phyloP scores from a whole-genome alignment of 2,329 filamentous ascomycete genomes.

The Aureobasidium sp. region DNA sequence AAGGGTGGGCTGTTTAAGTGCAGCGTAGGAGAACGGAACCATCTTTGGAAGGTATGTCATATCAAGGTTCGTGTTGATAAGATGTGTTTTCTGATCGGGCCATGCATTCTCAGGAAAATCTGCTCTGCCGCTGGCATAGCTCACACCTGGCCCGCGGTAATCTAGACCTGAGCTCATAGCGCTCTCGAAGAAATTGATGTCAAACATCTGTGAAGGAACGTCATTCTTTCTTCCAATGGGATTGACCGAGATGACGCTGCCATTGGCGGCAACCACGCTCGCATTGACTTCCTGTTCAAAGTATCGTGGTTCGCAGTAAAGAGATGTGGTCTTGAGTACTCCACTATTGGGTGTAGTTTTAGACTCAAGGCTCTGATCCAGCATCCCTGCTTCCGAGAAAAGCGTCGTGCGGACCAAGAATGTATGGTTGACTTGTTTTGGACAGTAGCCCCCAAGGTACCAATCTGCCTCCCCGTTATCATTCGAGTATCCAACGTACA shows the following conservation, averaged over 20 bases:
- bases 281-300: conserved; percentile 38
- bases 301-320: conserved; percentile 41
- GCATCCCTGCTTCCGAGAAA: neutral
- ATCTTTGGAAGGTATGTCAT: conserved; percentile 24
- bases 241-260: conserved; percentile 18
- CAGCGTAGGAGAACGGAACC: conserved; percentile 32
- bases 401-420: conserved; percentile 5
- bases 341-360: neutral
- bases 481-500: conserved; percentile 6
- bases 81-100: conserved; percentile 20
- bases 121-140: conserved; percentile 16
- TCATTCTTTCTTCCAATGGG: conserved; percentile 19
- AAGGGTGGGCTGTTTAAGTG: conserved; percentile 18
- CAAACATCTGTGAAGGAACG: conserved; percentile 27
- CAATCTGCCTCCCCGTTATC: neutral
- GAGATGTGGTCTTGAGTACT: conserved; percentile 23
- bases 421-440: neutral
- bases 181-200: conserved; percentile 33
- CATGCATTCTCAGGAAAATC: neutral
- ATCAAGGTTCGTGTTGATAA: neutral
- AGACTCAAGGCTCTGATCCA: neutral
- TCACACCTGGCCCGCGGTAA: conserved; percentile 7
- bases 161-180: conserved; percentile 23
- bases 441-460: neutral
- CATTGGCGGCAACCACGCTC: conserved; percentile 27